Evolutionary conservation across 1,284 basidiomycete genomes (phyloP).

Genomic region (Phellopilus nigrolimitatus): DNA sequence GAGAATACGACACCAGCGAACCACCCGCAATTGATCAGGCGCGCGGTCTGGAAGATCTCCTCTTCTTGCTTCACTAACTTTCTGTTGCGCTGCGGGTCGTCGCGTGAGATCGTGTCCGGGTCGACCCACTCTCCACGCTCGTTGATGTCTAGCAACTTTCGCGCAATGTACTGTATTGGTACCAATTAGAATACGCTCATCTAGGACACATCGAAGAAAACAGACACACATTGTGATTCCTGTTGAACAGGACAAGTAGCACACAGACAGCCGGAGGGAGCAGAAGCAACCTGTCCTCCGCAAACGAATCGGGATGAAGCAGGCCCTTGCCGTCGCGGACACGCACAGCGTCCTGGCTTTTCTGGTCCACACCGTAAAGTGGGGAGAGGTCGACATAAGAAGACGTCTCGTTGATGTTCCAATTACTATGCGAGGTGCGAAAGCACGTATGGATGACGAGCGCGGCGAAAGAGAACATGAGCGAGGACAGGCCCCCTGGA

Average conservation of each 20-base stretch:
- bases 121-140: constrained; percentile 39
- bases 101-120: constrained; percentile 19
- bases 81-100: constrained; percentile 21
- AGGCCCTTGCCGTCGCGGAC: constrained; percentile 59
- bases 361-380: constrained; percentile 38
- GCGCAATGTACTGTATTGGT: constrained; percentile 44
- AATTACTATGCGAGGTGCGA: constrained; percentile 62
- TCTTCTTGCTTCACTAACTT: constrained; percentile 29
- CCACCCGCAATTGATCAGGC: constrained; percentile 33
- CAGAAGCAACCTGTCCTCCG: constrained; percentile 71
- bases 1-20: constrained; percentile 29
- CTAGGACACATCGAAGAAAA: not conserved
- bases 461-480: constrained; percentile 81
- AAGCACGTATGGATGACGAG: constrained; percentile 80
- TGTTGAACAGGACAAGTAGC: constrained; percentile 45
- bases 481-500: constrained; percentile 69
- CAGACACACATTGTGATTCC: constrained; percentile 44
- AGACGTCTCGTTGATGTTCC: constrained; percentile 77
- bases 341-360: constrained; percentile 28
- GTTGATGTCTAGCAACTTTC: constrained; percentile 49
- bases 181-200: not conserved
- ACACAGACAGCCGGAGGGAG: constrained; percentile 47
- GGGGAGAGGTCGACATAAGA: constrained; percentile 76
- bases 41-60: constrained; percentile 35
- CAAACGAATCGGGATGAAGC: constrained; percentile 67